Evolutionary conservation across 352 stramenopile genomes (phyloP), one percentile per base, ranked within the genome.

Genomic region (Phytophthora tentaculata): DNA sequence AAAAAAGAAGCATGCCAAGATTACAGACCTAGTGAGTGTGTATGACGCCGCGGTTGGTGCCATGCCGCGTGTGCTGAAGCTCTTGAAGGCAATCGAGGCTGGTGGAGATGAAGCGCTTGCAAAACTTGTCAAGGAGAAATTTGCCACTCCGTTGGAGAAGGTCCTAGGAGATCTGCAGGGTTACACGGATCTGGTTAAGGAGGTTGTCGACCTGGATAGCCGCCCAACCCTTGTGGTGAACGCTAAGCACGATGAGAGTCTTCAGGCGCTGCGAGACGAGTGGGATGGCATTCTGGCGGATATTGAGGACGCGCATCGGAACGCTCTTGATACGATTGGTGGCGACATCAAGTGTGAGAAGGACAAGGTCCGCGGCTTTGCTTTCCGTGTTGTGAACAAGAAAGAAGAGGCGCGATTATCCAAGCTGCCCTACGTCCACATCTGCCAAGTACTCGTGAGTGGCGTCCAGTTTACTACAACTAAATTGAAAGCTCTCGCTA

Each of bases 381-480:
- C 97, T 47, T 99, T 99, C 73, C 95, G 97, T 55, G 73, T 98
- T 37, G 86, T 93, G 24, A 90, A 97, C 76, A 97, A 96, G 44
- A 98, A 98, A 69, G 89, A 98, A 56, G 83, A 97, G 56, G 95
- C 96, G 59, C 77, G 89, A 12, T 76, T 98, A n/a, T 92, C 94
- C 41, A 91, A 96, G 67, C 44, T 96, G 2, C 77, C 78, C 1
- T 82, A 95, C 45, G 88, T 98, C 19, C 90, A 97, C 64, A 96
- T 98, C 35, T 95, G 98, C 60, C 88, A 97, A 54, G 91, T 99
- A 28, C 85, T 99, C 14, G 97, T 98, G 54, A 99, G 98, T 72
- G 97, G 98, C 13, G 92, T 99, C 26, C 98, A 99, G 72, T 99
- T 99, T 74, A 99, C 94, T 17, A 99, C 96, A 13, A 91, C 83